Percentiles rank a stretch among this genome's conserved stretches.
Evolutionary conservation across 768 basidiomycete genomes (phyloP).

Genomic region (Hygrophoropsis aurantiaca): DNA sequence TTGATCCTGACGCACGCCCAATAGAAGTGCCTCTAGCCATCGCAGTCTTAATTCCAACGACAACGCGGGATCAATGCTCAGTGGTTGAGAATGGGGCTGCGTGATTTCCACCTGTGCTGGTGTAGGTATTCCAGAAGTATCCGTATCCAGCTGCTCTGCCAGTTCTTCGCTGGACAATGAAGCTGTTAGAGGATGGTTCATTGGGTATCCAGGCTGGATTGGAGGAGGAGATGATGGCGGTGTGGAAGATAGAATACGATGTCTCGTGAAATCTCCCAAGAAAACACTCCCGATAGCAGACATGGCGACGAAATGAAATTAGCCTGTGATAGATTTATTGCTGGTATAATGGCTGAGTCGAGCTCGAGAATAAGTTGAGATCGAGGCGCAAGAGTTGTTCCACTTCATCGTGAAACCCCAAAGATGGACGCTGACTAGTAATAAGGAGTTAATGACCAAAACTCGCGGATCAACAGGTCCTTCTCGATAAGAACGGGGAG

Average conservation of each 20-base stretch:
- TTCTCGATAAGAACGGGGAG: too few species aligned
- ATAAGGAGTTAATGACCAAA: too few species aligned
- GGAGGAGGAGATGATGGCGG: slow-evolving; percentile 46
- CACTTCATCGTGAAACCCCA: too few species aligned
- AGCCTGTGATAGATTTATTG: neutral
- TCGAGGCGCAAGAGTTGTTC: too few species aligned
- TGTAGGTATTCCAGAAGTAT: slow-evolving; percentile 7
- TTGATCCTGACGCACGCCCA: slow-evolving; percentile 57
- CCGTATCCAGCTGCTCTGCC: slow-evolving; percentile 12
- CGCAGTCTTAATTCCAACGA: slow-evolving; percentile 75
- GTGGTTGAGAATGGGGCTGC: slow-evolving; percentile 16
- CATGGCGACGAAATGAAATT: slow-evolving; percentile 31
- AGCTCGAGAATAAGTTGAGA: too few species aligned
- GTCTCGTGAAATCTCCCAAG: slow-evolving; percentile 72
- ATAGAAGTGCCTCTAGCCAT: slow-evolving; percentile 77
- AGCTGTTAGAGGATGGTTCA: slow-evolving; percentile 6
- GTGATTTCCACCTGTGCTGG: too few species aligned
- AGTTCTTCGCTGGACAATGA: slow-evolving; percentile 1
- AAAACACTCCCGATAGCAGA: slow-evolving; percentile 75
- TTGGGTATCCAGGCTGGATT: slow-evolving; percentile 7
- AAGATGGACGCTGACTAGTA: too few species aligned
- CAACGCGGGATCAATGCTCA: slow-evolving; percentile 58
- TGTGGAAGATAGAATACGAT: slow-evolving; percentile 61
- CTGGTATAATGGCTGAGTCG: too few species aligned
- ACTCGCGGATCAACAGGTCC: too few species aligned